These are phyloP conservation scores for Podospora didyma DNA, from an alignment of 495 filamentous ascomycete genomes.

Conservation along the genomic window DNA sequence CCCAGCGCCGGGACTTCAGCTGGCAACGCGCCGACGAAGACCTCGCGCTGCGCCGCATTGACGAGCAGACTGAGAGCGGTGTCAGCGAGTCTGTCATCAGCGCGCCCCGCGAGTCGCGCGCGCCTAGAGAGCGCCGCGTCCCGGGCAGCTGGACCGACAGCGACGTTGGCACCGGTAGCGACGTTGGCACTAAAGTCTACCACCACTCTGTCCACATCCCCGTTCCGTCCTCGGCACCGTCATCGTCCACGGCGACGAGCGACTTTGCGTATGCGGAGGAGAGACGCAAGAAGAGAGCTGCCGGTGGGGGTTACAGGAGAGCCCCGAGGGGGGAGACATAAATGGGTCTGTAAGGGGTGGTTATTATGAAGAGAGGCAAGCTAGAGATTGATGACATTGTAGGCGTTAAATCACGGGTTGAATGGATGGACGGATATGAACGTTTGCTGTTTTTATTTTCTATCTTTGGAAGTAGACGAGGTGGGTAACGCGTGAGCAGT, in stretches of 20 bases:
- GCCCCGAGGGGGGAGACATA: conserved; percentile 5
- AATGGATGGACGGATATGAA: too few relatives aligned
- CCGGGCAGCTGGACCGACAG: conserved; percentile 55
- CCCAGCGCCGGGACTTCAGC: conserved; percentile 42
- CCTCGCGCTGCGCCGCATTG: conserved; percentile 29
- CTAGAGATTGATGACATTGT: too few relatives aligned
- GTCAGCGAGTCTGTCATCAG: conserved; percentile 3
- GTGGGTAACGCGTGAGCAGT: background rate
- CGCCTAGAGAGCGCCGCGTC: conserved; percentile 15
- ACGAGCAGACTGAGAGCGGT: conserved; percentile 17
- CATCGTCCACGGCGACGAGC: conserved; percentile 6
- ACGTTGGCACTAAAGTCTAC: conserved; percentile 75
- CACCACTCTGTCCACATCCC: conserved; percentile 74
- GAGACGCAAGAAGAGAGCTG: conserved; percentile 29
- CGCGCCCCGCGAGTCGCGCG: conserved; percentile 7
- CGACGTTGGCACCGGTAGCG: conserved; percentile 51
- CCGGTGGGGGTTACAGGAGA: conserved; percentile 20
- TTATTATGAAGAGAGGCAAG: too few relatives aligned
- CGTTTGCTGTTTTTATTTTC: background rate
- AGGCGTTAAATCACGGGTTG: too few relatives aligned
- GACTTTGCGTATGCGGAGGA: conserved; percentile 32
- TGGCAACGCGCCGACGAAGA: conserved; percentile 46
- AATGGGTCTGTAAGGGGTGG: background rate
- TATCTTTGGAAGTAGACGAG: background rate
- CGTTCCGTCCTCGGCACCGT: conserved; percentile 21